Percentiles rank a stretch among this genome's conserved stretches.
Evolutionary conservation across 345 rosid genomes (phyloP).

Genomic region (Euphorbia lathyris): DNA sequence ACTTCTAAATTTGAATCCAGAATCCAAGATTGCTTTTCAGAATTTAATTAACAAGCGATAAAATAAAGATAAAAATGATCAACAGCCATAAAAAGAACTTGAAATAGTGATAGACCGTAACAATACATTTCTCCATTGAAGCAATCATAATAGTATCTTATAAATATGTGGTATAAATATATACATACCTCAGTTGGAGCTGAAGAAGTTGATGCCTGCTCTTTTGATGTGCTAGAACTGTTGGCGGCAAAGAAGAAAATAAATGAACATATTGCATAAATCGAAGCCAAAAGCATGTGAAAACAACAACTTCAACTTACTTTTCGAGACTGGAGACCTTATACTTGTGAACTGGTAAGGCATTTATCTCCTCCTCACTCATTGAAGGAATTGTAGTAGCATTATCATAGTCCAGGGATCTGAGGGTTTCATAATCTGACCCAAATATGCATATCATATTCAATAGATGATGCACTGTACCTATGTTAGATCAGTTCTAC

Average conservation of each 20-base stretch:
- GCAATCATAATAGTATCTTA: background rate
- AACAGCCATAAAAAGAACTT: background rate
- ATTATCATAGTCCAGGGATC: conserved; percentile 87
- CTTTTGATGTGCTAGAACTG: conserved; percentile 39
- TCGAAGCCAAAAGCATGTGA: background rate
- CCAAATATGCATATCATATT: background rate
- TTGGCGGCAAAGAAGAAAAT: background rate
- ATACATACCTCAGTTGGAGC: conserved; percentile 43
- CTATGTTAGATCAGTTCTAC: background rate
- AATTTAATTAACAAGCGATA: too few relatives aligned
- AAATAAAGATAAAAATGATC: background rate
- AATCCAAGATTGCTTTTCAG: background rate
- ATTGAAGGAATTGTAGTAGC: conserved; percentile 56
- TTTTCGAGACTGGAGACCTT: conserved; percentile 49
- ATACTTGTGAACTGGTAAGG: conserved; percentile 83
- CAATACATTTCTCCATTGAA: background rate
- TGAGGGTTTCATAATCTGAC: conserved; percentile 87
- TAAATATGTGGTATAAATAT: background rate
- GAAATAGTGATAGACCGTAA: background rate
- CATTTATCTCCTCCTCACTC: conserved; percentile 96
- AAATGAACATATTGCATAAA: background rate
- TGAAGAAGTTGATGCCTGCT: conserved; percentile 44
- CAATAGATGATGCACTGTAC: background rate
- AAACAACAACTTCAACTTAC: conserved; percentile 27
- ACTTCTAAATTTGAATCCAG: conserved; percentile 1